phyloP scores from a whole-genome alignment of 441 rosid genomes.

The Populus hybrid region DNA sequence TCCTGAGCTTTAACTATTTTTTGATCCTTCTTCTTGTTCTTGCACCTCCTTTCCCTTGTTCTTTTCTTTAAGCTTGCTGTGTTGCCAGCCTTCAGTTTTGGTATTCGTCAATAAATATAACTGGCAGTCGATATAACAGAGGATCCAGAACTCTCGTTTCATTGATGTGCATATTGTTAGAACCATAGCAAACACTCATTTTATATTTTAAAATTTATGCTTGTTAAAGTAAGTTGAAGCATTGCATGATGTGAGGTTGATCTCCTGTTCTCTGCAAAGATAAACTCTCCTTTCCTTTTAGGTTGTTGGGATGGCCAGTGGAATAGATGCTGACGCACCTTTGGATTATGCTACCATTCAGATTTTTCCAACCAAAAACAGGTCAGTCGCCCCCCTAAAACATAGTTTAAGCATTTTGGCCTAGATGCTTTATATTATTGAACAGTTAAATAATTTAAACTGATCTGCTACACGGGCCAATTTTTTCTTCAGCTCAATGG shows the following conservation, averaged over 20 bases:
- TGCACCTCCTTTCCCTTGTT: background rate
- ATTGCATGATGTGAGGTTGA: background rate
- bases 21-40: background rate
- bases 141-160: background rate
- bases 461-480: background rate
- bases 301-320: slow-evolving; percentile 38
- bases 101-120: background rate
- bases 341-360: slow-evolving; percentile 54
- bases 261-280: background rate
- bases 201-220: background rate
- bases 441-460: background rate
- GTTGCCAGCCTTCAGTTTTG: background rate
- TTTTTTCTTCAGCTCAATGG: background rate
- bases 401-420: background rate
- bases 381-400: slow-evolving; percentile 26
- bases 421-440: background rate
- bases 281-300: slow-evolving; percentile 1
- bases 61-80: background rate
- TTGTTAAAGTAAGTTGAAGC: background rate
- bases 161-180: background rate
- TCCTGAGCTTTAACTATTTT: background rate
- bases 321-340: slow-evolving; percentile 36
- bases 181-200: background rate
- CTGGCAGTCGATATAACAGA: background rate
- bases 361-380: slow-evolving; percentile 40